A percentile compares a stretch with the other conserved stretches of the same genome.
Conservation (phyloP, 805 yeast species). For the Wickerhamomyces canadensis region DNA sequence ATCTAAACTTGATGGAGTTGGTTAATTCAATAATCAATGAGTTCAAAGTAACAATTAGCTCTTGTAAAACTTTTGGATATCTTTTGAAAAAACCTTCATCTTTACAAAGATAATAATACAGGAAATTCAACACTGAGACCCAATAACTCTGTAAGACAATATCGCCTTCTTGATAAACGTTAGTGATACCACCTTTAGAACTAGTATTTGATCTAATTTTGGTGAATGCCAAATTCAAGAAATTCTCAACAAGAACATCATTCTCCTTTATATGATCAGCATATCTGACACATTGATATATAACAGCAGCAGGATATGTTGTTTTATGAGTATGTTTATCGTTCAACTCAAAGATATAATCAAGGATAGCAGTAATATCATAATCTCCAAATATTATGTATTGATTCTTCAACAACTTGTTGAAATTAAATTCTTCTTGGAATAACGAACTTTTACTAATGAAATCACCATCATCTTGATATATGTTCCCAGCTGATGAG, state of each 20-base stretch:
- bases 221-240: slow-evolving; percentile 55
- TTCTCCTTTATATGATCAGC: slow-evolving; percentile 55
- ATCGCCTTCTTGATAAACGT: slow-evolving; percentile 44
- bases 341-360: slow-evolving; percentile 54
- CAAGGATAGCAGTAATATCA: slow-evolving; percentile 68
- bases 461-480: slow-evolving; percentile 17
- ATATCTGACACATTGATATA: slow-evolving; percentile 67
- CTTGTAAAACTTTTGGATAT: slow-evolving; percentile 58
- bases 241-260: slow-evolving; percentile 47
- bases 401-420: slow-evolving; percentile 49
- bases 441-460: slow-evolving; percentile 14
- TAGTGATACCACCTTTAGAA: slow-evolving; percentile 53
- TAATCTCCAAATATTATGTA: slow-evolving; percentile 58
- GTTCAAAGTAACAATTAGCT: slow-evolving; percentile 47
- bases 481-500: slow-evolving; percentile 19
- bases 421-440: slow-evolving; percentile 49
- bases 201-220: slow-evolving; percentile 56
- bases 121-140: slow-evolving; percentile 74
- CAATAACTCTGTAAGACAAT: slow-evolving; percentile 76
- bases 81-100: slow-evolving; percentile 52
- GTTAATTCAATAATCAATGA: slow-evolving; percentile 61
- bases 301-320: slow-evolving; percentile 59
- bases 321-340: slow-evolving; percentile 43
- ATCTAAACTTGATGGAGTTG: slow-evolving; percentile 57
- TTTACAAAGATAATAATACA: slow-evolving; percentile 70